phyloP scores from a whole-genome alignment of 352 stramenopile genomes.

The Aphanomyces invadans region DNA sequence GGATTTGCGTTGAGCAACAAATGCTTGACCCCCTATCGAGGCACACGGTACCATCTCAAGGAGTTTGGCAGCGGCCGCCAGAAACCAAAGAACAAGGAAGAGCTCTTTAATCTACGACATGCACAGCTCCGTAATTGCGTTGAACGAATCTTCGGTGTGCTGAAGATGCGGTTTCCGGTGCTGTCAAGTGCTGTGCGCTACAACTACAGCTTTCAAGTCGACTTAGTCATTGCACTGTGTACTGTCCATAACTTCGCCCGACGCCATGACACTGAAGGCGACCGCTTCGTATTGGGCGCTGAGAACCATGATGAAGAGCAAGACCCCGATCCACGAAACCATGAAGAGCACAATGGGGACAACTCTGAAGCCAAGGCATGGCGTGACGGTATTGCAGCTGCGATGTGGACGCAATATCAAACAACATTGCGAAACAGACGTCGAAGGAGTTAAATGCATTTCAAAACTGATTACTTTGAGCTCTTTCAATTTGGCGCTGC shows the following conservation, averaged over 20 bases:
- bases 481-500: not conserved
- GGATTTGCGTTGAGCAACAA: not conserved
- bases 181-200: not conserved
- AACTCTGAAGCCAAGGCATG: not conserved
- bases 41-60: conserved; percentile 26
- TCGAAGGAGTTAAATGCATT: not conserved
- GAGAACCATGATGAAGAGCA: not conserved
- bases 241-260: not conserved
- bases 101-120: conserved; percentile 25
- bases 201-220: not conserved
- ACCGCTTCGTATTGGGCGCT: not conserved
- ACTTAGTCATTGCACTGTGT: conserved; percentile 6
- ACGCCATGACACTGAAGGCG: not conserved
- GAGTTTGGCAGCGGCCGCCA: conserved; percentile 15
- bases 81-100: conserved; percentile 21
- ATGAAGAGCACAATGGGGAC: not conserved
- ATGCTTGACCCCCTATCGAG: not conserved
- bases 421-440: not conserved
- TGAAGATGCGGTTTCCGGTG: conserved; percentile 22
- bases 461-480: not conserved
- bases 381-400: not conserved
- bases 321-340: not conserved
- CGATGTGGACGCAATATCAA: conserved; percentile 12
- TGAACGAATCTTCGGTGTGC: conserved; percentile 22
- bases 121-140: conserved; percentile 21